Conservation (phyloP, 805 yeast species). For the Metschnikowia colocasiae region DNA sequence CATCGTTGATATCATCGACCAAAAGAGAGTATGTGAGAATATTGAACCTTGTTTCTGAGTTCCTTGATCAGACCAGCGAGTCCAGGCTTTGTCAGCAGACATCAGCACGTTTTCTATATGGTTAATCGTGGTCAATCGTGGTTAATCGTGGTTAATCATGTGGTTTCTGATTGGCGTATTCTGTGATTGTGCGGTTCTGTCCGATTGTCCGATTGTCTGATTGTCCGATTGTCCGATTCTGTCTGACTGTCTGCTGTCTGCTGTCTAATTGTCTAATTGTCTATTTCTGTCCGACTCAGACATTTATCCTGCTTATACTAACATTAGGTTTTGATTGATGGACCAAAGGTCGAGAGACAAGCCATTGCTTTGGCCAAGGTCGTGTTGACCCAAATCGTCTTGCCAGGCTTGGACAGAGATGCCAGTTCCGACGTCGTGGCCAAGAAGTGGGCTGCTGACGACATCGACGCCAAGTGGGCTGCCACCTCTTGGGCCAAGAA, state of each 20-base stretch:
- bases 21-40: slow-evolving; percentile 81
- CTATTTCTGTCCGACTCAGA: too few relatives aligned
- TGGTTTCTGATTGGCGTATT: too few relatives aligned
- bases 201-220: too few relatives aligned
- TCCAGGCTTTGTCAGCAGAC: too few relatives aligned
- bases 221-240: too few relatives aligned
- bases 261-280: too few relatives aligned
- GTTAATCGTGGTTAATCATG: too few relatives aligned
- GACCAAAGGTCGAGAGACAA: slow-evolving; percentile 96
- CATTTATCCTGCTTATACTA: not conserved
- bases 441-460: slow-evolving; percentile 93
- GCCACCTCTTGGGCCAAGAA: slow-evolving; percentile 96
- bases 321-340: slow-evolving; percentile 82
- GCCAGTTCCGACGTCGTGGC: slow-evolving; percentile 78
- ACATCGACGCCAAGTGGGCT: slow-evolving; percentile 86
- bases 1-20: slow-evolving; percentile 98
- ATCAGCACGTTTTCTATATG: too few relatives aligned
- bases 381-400: slow-evolving; percentile 88
- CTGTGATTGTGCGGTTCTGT: too few relatives aligned
- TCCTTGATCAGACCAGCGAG: too few relatives aligned
- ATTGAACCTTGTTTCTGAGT: not conserved
- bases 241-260: too few relatives aligned
- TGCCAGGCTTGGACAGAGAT: slow-evolving; percentile 89
- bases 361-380: slow-evolving; percentile 82
- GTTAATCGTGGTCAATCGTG: too few relatives aligned